Conservation (phyloP, 495 filamentous ascomycete genomes). For the Bacidia gigantensis region DNA sequence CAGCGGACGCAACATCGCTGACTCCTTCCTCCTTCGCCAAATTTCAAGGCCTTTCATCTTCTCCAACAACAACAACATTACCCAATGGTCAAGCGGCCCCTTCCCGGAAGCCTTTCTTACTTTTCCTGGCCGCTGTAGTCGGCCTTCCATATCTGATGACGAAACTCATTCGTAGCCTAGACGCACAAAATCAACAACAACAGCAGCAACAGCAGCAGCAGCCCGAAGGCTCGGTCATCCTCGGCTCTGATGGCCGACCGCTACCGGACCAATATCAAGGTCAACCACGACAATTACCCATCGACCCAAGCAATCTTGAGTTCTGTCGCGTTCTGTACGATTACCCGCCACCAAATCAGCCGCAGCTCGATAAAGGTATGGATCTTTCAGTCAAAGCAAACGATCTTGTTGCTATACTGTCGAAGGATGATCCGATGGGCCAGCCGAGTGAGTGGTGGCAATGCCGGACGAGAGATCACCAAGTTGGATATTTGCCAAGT, state of each 20-base stretch:
- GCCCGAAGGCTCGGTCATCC: conserved; percentile 39
- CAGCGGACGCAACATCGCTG: conserved; percentile 70
- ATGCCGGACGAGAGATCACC: conserved; percentile 80
- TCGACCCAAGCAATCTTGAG: conserved; percentile 81
- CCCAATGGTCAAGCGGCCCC: conserved; percentile 55
- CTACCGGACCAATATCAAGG: conserved; percentile 15
- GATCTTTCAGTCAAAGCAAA: conserved; percentile 91
- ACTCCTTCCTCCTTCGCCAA: conserved; percentile 81
- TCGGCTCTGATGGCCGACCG: conserved; percentile 38
- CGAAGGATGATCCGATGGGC: conserved; percentile 84
- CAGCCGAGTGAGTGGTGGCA: conserved; percentile 95
- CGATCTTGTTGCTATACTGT: conserved; percentile 86
- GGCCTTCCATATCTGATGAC: conserved; percentile 91
- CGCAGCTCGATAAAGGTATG: conserved; percentile 43
- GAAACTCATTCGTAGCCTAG: conserved; percentile 77
- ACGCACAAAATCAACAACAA: conserved; percentile 73
- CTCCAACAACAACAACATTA: conserved; percentile 29
- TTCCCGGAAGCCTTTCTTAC: conserved; percentile 84
- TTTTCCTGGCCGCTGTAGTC: conserved; percentile 90
- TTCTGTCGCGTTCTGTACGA: conserved; percentile 93
- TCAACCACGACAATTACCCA: conserved; percentile 23
- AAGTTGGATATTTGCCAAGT: conserved; percentile 79
- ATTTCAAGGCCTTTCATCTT: conserved; percentile 52
- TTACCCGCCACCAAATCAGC: conserved; percentile 61
- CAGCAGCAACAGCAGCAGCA: conserved; percentile 57